Conservation (phyloP, 495 filamentous ascomycete genomes). For the Talaromyces nanjingensis region DNA sequence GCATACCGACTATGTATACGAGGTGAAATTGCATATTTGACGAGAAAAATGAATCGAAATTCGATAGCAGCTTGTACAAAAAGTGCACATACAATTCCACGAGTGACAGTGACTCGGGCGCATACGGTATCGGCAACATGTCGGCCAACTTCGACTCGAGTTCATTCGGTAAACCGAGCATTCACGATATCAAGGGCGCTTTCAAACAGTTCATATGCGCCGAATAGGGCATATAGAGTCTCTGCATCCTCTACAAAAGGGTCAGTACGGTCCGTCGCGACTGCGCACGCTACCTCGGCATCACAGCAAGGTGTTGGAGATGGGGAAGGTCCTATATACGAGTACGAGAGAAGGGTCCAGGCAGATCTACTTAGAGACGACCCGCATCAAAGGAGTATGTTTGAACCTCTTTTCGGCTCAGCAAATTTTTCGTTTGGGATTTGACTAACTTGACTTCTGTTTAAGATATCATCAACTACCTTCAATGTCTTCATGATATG, state of each 20-base stretch:
- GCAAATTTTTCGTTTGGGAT: neutral
- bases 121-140: neutral
- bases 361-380: constrained; percentile 72
- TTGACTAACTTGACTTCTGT: neutral
- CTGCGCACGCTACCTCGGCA: neutral
- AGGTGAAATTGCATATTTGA: neutral
- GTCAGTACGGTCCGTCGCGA: neutral
- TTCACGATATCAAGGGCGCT: neutral
- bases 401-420: neutral
- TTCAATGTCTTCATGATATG: constrained; percentile 85
- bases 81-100: neutral
- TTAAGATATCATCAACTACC: constrained; percentile 72
- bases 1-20: neutral
- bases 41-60: neutral
- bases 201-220: neutral
- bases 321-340: constrained; percentile 64
- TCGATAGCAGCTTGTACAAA: neutral
- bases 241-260: neutral
- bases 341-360: constrained; percentile 77
- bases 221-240: neutral
- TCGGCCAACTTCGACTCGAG: neutral
- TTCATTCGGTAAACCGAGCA: neutral
- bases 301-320: constrained; percentile 3
- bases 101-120: neutral
- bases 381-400: constrained; percentile 77